Conservation (phyloP, 495 filamentous ascomycete genomes). For the Xylaria longipes region DNA sequence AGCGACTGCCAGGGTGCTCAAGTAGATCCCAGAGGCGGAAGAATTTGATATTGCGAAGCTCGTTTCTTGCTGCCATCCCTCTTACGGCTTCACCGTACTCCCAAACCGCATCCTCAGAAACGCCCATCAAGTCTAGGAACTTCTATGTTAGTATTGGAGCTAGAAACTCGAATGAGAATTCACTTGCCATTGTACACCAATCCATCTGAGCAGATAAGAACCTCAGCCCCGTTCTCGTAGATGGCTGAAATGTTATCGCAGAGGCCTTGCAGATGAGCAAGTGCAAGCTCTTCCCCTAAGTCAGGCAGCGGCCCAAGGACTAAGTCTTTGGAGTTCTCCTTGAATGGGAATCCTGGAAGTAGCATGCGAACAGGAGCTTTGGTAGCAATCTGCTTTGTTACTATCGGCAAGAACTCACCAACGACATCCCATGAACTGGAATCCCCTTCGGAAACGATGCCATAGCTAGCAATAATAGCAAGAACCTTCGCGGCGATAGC, state of each 20-base stretch:
- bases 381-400: background rate
- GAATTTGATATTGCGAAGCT: conserved; percentile 1
- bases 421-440: background rate
- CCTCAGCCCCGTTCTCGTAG: conserved; percentile 1
- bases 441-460: background rate
- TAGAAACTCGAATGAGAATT: background rate
- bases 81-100: conserved; percentile 11
- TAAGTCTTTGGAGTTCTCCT: background rate
- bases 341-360: conserved; percentile 20
- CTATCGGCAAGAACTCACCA: background rate
- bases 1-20: background rate
- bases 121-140: conserved; percentile 9
- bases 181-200: conserved; percentile 16
- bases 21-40: conserved; percentile 11
- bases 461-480: conserved; percentile 5
- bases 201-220: conserved; percentile 15
- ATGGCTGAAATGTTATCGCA: conserved; percentile 16
- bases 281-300: conserved; percentile 15
- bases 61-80: background rate
- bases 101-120: conserved; percentile 7
- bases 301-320: conserved; percentile 19
- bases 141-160: background rate
- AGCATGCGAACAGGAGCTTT: conserved; percentile 1
- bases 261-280: conserved; percentile 13
- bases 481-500: background rate